phyloP scores from a whole-genome alignment of 345 rosid genomes.

The Brassica carinata region DNA sequence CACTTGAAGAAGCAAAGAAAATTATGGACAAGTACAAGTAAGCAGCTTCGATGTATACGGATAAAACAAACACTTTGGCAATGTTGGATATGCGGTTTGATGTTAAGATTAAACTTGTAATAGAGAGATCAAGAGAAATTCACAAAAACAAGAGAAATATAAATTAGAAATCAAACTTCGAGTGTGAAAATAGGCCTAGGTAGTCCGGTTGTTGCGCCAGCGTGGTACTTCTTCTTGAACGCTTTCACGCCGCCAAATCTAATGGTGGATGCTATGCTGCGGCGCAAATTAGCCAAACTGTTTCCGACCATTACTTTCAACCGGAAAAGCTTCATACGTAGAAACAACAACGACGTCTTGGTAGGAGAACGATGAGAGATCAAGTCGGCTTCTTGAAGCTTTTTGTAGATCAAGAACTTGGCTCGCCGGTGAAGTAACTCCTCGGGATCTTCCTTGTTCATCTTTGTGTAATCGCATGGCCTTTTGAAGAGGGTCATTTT shows the following conservation, averaged over 20 bases:
- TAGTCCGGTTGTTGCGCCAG: slow-evolving; percentile 42
- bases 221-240: slow-evolving; percentile 26
- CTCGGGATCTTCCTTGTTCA: slow-evolving; percentile 73
- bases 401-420: slow-evolving; percentile 85
- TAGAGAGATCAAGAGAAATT: slow-evolving; percentile 10
- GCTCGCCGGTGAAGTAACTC: slow-evolving; percentile 61
- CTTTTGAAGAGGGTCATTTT: slow-evolving; percentile 47
- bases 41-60: slow-evolving; percentile 20
- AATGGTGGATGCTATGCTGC: slow-evolving; percentile 20
- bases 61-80: slow-evolving; percentile 1
- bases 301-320: slow-evolving; percentile 66
- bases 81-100: neutral
- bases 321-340: slow-evolving; percentile 54
- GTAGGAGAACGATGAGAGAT: slow-evolving; percentile 27
- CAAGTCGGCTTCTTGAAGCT: slow-evolving; percentile 47
- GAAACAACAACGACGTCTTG: slow-evolving; percentile 39
- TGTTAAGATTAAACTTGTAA: slow-evolving; percentile 1
- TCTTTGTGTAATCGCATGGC: slow-evolving; percentile 52
- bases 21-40: slow-evolving; percentile 95
- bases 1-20: slow-evolving; percentile 82
- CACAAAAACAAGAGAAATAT: slow-evolving; percentile 8
- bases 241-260: slow-evolving; percentile 24
- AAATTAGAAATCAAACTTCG: slow-evolving; percentile 24
- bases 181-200: slow-evolving; percentile 44
- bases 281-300: slow-evolving; percentile 49